These are phyloP conservation scores for Tolypocladium endophyticum DNA, from an alignment of 2,329 filamentous ascomycete species.

Conservation along the genomic window DNA sequence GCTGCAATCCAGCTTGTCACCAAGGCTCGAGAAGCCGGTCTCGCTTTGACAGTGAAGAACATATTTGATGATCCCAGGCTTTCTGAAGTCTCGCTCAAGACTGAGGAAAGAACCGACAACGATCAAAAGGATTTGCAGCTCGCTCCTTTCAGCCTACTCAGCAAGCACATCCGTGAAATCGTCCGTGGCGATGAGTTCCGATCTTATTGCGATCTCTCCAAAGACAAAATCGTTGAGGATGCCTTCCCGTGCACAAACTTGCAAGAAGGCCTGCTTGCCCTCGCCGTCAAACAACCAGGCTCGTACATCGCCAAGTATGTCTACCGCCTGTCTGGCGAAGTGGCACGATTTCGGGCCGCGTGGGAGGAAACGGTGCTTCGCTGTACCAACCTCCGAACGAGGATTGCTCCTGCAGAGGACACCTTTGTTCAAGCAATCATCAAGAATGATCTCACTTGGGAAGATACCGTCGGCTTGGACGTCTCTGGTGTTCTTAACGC, in stretches of 20 bases:
- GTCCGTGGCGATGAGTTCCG: background rate
- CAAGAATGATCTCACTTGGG: background rate
- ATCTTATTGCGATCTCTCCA: background rate
- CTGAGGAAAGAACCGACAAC: slow-evolving; percentile 3
- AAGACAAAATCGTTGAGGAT: slow-evolving; percentile 4
- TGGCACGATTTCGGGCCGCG: slow-evolving; percentile 14
- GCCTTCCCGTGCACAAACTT: slow-evolving; percentile 24
- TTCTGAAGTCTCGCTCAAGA: background rate
- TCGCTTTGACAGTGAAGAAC: slow-evolving; percentile 9
- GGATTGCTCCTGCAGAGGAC: slow-evolving; percentile 1
- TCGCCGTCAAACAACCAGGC: slow-evolving; percentile 17
- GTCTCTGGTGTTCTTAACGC: background rate
- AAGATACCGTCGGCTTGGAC: background rate
- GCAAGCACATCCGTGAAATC: background rate
- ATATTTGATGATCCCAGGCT: slow-evolving; percentile 2
- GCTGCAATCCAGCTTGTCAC: slow-evolving; percentile 9
- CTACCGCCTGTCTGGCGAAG: slow-evolving; percentile 21
- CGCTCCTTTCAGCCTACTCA: background rate
- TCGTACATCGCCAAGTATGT: slow-evolving; percentile 8
- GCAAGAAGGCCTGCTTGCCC: slow-evolving; percentile 25
- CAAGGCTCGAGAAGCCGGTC: background rate
- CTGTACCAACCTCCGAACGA: slow-evolving; percentile 6
- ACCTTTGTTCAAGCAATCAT: slow-evolving; percentile 4
- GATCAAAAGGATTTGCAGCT: background rate
- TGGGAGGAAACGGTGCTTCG: slow-evolving; percentile 10